phyloP scores from a whole-genome alignment of 306 rosid genomes.

The Prunus fruticosa region DNA sequence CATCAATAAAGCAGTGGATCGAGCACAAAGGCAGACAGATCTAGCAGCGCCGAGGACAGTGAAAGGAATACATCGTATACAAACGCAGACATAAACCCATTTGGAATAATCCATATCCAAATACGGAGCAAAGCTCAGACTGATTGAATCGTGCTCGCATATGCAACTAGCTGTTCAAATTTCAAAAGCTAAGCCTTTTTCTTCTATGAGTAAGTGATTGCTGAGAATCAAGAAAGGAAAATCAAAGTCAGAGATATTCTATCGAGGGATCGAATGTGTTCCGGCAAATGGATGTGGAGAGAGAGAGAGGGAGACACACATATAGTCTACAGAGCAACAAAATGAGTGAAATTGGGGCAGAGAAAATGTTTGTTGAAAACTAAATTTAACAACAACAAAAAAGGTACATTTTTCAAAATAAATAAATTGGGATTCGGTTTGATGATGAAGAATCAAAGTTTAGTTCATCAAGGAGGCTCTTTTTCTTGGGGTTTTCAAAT shows the following conservation, averaged over 20 bases:
- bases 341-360: background rate
- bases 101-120: too few species aligned
- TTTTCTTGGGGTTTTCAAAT: background rate
- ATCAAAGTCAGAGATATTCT: background rate
- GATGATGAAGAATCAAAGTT: background rate
- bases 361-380: background rate
- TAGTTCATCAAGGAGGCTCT: background rate
- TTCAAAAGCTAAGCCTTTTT: too few species aligned
- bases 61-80: too few species aligned
- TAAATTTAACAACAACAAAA: too few species aligned
- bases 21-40: conserved; percentile 17
- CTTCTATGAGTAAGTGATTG: background rate
- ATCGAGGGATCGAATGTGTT: background rate
- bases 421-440: background rate
- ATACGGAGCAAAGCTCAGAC: too few species aligned
- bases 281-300: background rate
- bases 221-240: background rate
- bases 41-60: too few species aligned
- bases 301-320: background rate
- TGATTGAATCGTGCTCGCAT: too few species aligned
- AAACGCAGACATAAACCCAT: too few species aligned
- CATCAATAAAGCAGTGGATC: conserved; percentile 20
- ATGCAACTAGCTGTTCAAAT: too few species aligned
- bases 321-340: background rate
- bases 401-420: too few species aligned